These are phyloP conservation scores for Tremella fuciformis DNA, from an alignment of 768 basidiomycete genomes.

Conservation along the genomic window DNA sequence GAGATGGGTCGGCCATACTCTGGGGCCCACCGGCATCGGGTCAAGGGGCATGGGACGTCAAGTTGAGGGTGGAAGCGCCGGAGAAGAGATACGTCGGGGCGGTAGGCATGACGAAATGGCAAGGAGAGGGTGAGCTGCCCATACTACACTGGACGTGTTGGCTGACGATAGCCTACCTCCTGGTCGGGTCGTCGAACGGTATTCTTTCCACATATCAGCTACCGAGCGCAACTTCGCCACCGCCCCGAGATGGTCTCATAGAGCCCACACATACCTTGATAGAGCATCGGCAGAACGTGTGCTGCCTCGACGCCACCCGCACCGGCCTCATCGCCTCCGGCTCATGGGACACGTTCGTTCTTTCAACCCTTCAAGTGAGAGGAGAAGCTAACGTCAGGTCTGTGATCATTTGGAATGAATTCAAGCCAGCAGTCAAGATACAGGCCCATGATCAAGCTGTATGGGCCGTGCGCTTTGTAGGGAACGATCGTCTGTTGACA, in stretches of 20 bases:
- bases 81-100: conserved; percentile 72
- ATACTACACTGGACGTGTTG: neutral
- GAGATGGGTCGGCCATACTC: conserved; percentile 83
- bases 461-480: conserved; percentile 83
- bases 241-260: conserved; percentile 57
- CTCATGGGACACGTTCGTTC: conserved; percentile 85
- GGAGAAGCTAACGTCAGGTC: conserved; percentile 60
- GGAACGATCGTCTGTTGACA: conserved; percentile 73
- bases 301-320: conserved; percentile 69
- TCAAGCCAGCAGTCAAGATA: conserved; percentile 67
- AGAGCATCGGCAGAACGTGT: conserved; percentile 88
- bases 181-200: conserved; percentile 85
- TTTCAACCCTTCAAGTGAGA: neutral
- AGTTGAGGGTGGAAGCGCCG: conserved; percentile 45
- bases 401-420: conserved; percentile 88
- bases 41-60: conserved; percentile 55
- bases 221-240: conserved; percentile 52
- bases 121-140: conserved; percentile 46
- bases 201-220: conserved; percentile 70
- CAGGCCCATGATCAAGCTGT: conserved; percentile 86
- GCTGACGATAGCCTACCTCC: conserved; percentile 65
- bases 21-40: conserved; percentile 63
- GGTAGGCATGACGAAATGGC: conserved; percentile 71
- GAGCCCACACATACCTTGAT: conserved; percentile 79
- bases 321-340: conserved; percentile 82